A percentile compares a stretch with the other conserved stretches of the same genome.
These are phyloP conservation scores for Linum trigynum DNA, from an alignment of 345 rosid genomes.

Conservation along the genomic window DNA sequence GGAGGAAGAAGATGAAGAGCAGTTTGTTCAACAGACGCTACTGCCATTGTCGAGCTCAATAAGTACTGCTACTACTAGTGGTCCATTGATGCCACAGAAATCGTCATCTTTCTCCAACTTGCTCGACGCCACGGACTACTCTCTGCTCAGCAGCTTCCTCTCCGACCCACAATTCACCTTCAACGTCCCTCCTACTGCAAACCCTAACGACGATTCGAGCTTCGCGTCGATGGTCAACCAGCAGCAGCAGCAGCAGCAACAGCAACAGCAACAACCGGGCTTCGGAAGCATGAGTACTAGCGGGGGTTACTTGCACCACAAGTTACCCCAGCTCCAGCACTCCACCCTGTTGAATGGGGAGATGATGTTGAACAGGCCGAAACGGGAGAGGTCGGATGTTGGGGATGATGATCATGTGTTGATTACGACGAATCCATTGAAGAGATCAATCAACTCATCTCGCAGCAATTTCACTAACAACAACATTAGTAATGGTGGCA, in stretches of 20 bases:
- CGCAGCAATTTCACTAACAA: constrained; percentile 38
- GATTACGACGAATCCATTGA: constrained; percentile 24
- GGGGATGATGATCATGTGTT: constrained; percentile 24
- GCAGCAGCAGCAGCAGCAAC: constrained; percentile 3
- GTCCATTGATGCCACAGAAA: constrained; percentile 45
- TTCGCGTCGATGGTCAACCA: constrained; percentile 12
- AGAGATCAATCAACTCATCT: constrained; percentile 29
- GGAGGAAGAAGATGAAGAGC: constrained; percentile 49
- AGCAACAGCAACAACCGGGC: constrained; percentile 8
- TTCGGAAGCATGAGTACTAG: too few relatives aligned
- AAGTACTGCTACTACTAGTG: constrained; percentile 19
- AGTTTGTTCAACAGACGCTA: constrained; percentile 24
- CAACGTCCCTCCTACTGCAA: constrained; percentile 3
- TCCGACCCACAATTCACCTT: constrained; percentile 36
- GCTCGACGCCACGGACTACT: constrained; percentile 63
- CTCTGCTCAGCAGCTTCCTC: constrained; percentile 44
- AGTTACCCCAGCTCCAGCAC: constrained; percentile 42
- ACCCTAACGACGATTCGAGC: constrained; percentile 14
- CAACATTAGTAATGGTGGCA: constrained; percentile 25
- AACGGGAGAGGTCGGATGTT: constrained; percentile 36
- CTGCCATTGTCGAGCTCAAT: constrained; percentile 23
- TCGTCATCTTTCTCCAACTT: constrained; percentile 71
- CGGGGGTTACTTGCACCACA: constrained; percentile 33
- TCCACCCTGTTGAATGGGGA: background rate
- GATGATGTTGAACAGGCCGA: constrained; percentile 30